Evolutionary conservation across 768 basidiomycete species (phyloP).

Genomic region (Tulasnella sp.): DNA sequence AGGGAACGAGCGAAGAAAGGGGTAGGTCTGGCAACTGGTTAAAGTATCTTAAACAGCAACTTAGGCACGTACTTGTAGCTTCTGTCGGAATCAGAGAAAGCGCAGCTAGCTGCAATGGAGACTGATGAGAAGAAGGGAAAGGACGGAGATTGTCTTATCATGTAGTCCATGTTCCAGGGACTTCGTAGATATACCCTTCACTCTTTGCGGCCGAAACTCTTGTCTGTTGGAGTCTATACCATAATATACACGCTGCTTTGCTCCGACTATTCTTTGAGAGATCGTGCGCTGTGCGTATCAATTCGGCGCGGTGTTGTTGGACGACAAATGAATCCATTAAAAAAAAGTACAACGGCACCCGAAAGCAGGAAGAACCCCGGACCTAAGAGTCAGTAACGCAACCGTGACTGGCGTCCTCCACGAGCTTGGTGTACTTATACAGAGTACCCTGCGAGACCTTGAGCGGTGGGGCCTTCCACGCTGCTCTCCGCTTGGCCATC

Average conservation of each 20-base stretch:
- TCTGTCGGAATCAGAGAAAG: slow-evolving; percentile 54
- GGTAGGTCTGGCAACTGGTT: slow-evolving; percentile 30
- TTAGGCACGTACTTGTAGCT: slow-evolving; percentile 27
- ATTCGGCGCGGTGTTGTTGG: not conserved
- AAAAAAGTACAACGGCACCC: not conserved
- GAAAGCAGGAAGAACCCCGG: not conserved
- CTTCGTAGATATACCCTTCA: not conserved
- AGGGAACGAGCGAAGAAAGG: slow-evolving; percentile 64
- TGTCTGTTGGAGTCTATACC: not conserved
- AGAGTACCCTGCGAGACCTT: slow-evolving; percentile 74
- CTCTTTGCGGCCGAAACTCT: not conserved
- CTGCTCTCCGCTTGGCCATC: slow-evolving; percentile 53
- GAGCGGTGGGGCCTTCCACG: slow-evolving; percentile 77
- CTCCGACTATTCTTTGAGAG: too few species aligned
- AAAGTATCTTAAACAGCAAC: not conserved
- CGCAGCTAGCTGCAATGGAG: slow-evolving; percentile 42
- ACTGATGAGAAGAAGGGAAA: slow-evolving; percentile 29
- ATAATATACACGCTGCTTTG: not conserved
- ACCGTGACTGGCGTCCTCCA: slow-evolving; percentile 84
- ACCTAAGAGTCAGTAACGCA: slow-evolving; percentile 77
- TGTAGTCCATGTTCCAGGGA: slow-evolving; percentile 41
- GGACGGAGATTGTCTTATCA: slow-evolving; percentile 43
- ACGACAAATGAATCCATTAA: not conserved
- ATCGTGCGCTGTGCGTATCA: too few species aligned
- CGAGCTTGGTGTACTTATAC: slow-evolving; percentile 80